A percentile compares a stretch with the other conserved stretches of the same genome.
phyloP scores from a whole-genome alignment of 441 rosid species.

The Bruguiera hainesii region DNA sequence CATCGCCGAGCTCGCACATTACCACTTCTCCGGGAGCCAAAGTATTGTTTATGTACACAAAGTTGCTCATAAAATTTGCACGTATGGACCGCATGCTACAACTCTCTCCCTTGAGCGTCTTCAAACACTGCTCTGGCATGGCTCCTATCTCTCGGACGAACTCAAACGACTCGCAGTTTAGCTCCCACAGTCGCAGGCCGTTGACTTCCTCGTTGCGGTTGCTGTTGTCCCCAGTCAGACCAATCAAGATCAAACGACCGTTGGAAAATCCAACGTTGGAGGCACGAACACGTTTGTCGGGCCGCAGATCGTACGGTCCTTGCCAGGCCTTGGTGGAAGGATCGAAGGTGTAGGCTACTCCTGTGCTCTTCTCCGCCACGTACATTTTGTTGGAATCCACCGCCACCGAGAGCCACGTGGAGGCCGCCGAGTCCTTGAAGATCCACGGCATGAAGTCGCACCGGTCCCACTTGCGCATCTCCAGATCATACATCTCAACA shows the following conservation, averaged over 20 bases:
- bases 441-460: constrained; percentile 54
- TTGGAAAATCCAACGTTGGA: constrained; percentile 33
- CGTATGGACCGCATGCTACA: constrained; percentile 25
- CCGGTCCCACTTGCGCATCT: constrained; percentile 41
- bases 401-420: constrained; percentile 65
- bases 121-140: constrained; percentile 42
- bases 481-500: constrained; percentile 51
- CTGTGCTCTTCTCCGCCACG: constrained; percentile 57
- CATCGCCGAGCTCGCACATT: constrained; percentile 40
- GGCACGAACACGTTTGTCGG: constrained; percentile 18
- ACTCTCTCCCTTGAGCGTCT: constrained; percentile 32
- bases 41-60: constrained; percentile 33
- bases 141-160: constrained; percentile 34
- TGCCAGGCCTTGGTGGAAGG: constrained; percentile 45
- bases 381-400: constrained; percentile 32
- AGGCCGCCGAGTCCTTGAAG: constrained; percentile 44
- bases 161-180: constrained; percentile 26
- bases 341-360: constrained; percentile 43
- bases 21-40: constrained; percentile 31
- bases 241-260: constrained; percentile 44
- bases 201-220: constrained; percentile 20
- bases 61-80: constrained; percentile 33
- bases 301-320: constrained; percentile 43
- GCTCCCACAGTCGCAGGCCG: constrained; percentile 52
- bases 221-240: constrained; percentile 33